Conservation (phyloP, 331 rosid genomes). For the Cydonia oblonga region DNA sequence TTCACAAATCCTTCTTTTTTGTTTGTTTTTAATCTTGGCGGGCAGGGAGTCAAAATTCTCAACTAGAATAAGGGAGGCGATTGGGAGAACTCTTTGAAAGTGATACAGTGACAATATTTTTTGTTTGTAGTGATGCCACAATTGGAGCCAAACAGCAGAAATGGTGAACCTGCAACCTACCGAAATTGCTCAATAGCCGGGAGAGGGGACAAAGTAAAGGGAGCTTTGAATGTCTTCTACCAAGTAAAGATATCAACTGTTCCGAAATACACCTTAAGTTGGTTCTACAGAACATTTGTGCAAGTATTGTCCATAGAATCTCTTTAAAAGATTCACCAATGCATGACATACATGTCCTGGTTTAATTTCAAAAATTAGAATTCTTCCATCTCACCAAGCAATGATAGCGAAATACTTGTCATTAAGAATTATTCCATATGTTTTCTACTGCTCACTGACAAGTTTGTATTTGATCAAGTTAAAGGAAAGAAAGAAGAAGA, state of each 20-base stretch:
- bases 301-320: too few relatives aligned
- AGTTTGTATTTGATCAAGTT: not conserved
- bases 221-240: not conserved
- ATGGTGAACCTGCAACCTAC: not conserved
- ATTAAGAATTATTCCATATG: not conserved
- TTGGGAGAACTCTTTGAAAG: not conserved
- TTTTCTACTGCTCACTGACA: not conserved
- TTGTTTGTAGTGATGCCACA: not conserved
- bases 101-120: not conserved
- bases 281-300: too few relatives aligned
- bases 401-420: not conserved
- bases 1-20: not conserved
- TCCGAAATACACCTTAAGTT: not conserved
- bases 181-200: not conserved
- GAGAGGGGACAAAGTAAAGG: not conserved
- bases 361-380: too few relatives aligned
- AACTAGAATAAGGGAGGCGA: not conserved
- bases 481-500: not conserved
- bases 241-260: not conserved
- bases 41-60: not conserved
- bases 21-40: not conserved
- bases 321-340: too few relatives aligned
- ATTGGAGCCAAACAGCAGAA: not conserved
- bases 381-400: not conserved
- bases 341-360: too few relatives aligned